Evolutionary conservation across 1,284 basidiomycete genomes (phyloP), one percentile per base, ranked within the genome.

Genomic region (Cutaneotrichosporon cutaneum): DNA sequence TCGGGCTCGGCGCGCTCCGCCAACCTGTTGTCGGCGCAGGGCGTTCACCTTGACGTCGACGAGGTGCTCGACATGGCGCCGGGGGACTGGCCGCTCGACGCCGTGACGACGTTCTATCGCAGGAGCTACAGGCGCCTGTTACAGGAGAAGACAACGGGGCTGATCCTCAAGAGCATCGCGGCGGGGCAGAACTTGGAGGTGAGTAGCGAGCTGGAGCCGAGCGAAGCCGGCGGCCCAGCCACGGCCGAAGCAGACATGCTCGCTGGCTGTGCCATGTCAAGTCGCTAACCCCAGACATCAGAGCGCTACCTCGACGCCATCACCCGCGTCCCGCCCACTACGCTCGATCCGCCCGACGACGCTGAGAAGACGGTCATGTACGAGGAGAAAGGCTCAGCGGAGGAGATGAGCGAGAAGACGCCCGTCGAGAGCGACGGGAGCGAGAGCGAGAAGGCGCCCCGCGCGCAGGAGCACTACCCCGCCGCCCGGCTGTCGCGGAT

Each of bases 1-100:
- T 90, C 0, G 18, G 93, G 44, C 88, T 93, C 71, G 83, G 80
- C 82, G 16, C 85, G 85, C 24, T 86, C 89, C 0, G 84, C 89
- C 3, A 82, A 82, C 36, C 78, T 94, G 26, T 80, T 95, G 22
- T 88, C 89, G 71, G 86, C 91, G 0, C 92, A 93, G 73, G 88
- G 88, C 2, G 82, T 86, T 64, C 88, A 88, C 70, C 82, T 94
- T 35, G 90, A 94, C 70, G 83, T 87, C 2, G 68, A 87, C 18
- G 88, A 92, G 73, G 90, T 93, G 33, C 81, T 93, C 18, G 81
- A 86, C 2, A 80, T 86, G 18, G 83, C 94, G 22, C 92, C 92
- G 0, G 75, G 84, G 30, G 80, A 85, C 42, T 94, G 90, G 90
- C 85, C 90, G 0, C 79, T 94, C 4, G 82, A 83, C 24, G 79